Evolutionary conservation across 164 flowering plant species (phyloP).

Genomic region (Magnolia changhungtana): DNA sequence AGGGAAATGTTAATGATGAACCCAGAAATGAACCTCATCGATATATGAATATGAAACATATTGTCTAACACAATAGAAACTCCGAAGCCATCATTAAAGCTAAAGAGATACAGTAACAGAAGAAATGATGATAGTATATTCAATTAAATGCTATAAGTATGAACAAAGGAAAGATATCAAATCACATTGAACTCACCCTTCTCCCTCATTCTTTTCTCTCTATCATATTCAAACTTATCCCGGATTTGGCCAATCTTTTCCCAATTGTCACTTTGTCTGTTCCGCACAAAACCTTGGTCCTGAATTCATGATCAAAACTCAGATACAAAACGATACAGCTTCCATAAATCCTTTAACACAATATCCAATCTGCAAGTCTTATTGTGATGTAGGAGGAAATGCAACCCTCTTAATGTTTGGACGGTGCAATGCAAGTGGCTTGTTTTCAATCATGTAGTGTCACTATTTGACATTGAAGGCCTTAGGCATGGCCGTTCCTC

Average conservation of each 20-base stretch:
- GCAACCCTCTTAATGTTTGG: background rate
- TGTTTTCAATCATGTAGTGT: background rate
- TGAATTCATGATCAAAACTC: conserved; percentile 21
- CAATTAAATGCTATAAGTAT: background rate
- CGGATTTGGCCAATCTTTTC: conserved; percentile 63
- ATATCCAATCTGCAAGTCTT: background rate
- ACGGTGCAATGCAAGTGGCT: background rate
- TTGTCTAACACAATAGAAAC: no score
- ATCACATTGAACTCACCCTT: conserved; percentile 51
- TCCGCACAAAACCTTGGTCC: conserved; percentile 53
- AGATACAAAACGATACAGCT: background rate
- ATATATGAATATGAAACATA: no score
- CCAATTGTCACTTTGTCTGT: conserved; percentile 53
- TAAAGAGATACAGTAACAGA: no score
- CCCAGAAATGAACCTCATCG: no score
- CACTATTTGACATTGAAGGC: background rate
- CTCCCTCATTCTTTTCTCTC: conserved; percentile 87
- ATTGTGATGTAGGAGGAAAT: background rate
- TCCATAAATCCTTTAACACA: background rate
- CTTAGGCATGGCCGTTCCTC: background rate
- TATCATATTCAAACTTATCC: conserved; percentile 88
- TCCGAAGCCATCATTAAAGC: no score
- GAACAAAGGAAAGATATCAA: background rate
- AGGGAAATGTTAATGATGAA: no score
- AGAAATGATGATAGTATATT: background rate